A percentile compares a stretch with the other conserved stretches of the same genome.
Conservation (phyloP, 2,329 filamentous ascomycete species). For the Tolypocladium ovalisporum region DNA sequence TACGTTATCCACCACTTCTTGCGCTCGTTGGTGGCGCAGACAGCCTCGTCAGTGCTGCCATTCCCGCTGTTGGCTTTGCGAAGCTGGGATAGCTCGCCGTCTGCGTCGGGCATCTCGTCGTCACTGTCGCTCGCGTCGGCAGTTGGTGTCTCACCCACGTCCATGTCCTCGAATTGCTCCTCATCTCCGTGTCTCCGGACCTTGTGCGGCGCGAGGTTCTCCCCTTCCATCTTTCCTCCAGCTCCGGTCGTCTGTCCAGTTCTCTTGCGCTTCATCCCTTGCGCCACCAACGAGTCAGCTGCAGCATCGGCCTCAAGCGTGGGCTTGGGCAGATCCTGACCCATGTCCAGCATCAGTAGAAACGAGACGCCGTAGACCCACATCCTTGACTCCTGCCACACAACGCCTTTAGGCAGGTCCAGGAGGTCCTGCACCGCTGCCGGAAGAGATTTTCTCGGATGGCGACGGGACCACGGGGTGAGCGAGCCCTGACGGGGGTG, state of each 20-base stretch:
- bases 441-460: constrained; percentile 66
- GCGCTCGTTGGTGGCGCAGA: constrained; percentile 14
- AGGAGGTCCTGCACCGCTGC: constrained; percentile 61
- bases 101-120: constrained; percentile 23
- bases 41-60: constrained; percentile 6
- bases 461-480: constrained; percentile 76
- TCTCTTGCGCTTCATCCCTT: constrained; percentile 44
- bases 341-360: constrained; percentile 85
- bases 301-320: constrained; percentile 19
- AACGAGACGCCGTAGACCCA: constrained; percentile 85
- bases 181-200: constrained; percentile 28
- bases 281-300: constrained; percentile 13
- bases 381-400: constrained; percentile 71
- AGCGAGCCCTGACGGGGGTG: constrained; percentile 66
- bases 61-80: constrained; percentile 14
- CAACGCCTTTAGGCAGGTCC: constrained; percentile 70
- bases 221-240: constrained; percentile 38
- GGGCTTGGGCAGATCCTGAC: constrained; percentile 48
- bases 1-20: constrained; percentile 66
- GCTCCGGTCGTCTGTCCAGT: constrained; percentile 36
- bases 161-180: constrained; percentile 27
- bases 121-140: constrained; percentile 23
- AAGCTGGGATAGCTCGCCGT: constrained; percentile 23
- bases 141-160: constrained; percentile 26
- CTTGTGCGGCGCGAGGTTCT: constrained; percentile 31